A percentile compares a stretch with the other conserved stretches of the same genome.
phyloP scores from a whole-genome alignment of 306 rosid species.

The Astragalus membranaceus region DNA sequence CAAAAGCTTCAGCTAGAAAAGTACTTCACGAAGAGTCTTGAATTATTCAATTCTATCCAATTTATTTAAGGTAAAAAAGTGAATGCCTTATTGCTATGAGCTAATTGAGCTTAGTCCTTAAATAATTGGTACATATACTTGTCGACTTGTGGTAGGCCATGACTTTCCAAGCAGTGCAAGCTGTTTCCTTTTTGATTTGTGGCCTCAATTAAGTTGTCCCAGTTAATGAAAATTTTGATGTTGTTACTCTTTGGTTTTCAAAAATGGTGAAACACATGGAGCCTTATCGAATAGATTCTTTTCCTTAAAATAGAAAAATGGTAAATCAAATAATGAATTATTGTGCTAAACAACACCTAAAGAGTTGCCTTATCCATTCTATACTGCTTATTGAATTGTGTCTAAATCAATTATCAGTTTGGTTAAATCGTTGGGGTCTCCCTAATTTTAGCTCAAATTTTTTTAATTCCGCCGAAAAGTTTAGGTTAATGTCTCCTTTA shows the following conservation, averaged over 20 bases:
- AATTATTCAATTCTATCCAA: not conserved
- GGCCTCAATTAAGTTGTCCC: not conserved
- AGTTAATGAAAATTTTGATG: not conserved
- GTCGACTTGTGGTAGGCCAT: slow-evolving; percentile 15
- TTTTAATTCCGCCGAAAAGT: too few species aligned
- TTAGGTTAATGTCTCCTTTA: too few species aligned
- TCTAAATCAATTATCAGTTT: too few species aligned
- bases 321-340: not conserved
- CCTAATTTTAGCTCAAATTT: too few species aligned
- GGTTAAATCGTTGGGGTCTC: too few species aligned
- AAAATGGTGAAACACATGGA: slow-evolving; percentile 21
- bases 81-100: not conserved
- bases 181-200: not conserved
- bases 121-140: not conserved
- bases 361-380: not conserved
- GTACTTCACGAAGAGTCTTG: too few species aligned
- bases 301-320: not conserved
- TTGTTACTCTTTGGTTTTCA: not conserved
- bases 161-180: not conserved
- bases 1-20: not conserved
- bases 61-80: not conserved
- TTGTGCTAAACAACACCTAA: not conserved
- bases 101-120: not conserved
- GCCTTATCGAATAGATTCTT: not conserved
- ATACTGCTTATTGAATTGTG: too few species aligned